A percentile compares a stretch with the other conserved stretches of the same genome.
Conservation (phyloP, 768 basidiomycete species). For the Russula lepida region DNA sequence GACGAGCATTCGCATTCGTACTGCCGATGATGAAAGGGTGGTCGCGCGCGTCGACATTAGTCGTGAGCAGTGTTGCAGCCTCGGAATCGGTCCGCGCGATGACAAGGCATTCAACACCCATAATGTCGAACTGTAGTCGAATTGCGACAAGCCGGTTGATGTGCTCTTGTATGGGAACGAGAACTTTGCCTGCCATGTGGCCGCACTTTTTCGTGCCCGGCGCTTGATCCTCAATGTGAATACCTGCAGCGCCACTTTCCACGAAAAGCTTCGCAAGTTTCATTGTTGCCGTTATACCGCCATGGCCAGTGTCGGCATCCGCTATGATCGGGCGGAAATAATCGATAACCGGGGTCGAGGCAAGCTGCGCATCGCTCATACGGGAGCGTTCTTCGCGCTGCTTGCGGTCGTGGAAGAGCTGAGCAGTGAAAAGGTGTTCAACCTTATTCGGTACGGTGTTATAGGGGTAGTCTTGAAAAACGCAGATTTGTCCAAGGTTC, state of each 20-base stretch:
- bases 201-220: conserved; percentile 96
- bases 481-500: not conserved
- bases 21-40: conserved; percentile 93
- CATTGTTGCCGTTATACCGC: conserved; percentile 96
- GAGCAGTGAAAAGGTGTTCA: conserved; percentile 95
- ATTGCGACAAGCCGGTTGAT: conserved; percentile 97
- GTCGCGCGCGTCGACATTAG: conserved; percentile 96
- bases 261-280: conserved; percentile 99
- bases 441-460: conserved; percentile 99
- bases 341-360: conserved; percentile 65
- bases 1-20: conserved; percentile 62
- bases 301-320: conserved; percentile 97
- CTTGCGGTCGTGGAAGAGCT: conserved; percentile 98
- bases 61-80: conserved; percentile 92
- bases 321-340: conserved; percentile 93
- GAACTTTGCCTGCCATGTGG: conserved; percentile 92
- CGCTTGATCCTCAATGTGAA: conserved; percentile 97
- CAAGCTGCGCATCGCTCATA: conserved; percentile 63
- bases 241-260: conserved; percentile 95
- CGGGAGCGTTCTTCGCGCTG: conserved; percentile 74
- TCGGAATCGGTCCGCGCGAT: conserved; percentile 95
- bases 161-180: conserved; percentile 96
- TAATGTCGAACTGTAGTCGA: conserved; percentile 94
- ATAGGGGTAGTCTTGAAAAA: conserved; percentile 77
- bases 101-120: conserved; percentile 93